A percentile compares a stretch with the other conserved stretches of the same genome.
phyloP scores from a whole-genome alignment of 2,329 filamentous ascomycete genomes.

The Colletotrichum orchidophilum region DNA sequence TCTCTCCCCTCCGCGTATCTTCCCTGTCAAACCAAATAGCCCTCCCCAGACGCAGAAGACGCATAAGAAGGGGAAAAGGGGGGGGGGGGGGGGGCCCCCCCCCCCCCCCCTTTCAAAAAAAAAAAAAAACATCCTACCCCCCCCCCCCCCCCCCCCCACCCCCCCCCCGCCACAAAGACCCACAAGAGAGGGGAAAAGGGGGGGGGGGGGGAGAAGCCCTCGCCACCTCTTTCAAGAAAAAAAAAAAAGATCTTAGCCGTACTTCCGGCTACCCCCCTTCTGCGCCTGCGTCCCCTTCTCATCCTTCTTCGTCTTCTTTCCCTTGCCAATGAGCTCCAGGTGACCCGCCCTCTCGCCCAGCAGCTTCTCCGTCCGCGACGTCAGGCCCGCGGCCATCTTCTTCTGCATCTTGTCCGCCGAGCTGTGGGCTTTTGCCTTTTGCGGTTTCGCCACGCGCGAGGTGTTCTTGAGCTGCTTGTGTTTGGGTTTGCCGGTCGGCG shows the following conservation, averaged over 20 bases:
- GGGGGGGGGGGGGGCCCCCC: too few relatives aligned
- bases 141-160: too few relatives aligned
- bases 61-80: too few relatives aligned
- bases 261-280: slow-evolving; percentile 64
- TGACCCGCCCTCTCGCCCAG: slow-evolving; percentile 68
- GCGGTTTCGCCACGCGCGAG: slow-evolving; percentile 60
- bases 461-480: slow-evolving; percentile 47
- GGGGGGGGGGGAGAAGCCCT: too few relatives aligned
- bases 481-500: slow-evolving; percentile 48
- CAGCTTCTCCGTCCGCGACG: slow-evolving; percentile 64
- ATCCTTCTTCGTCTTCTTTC: slow-evolving; percentile 57
- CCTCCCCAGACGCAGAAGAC: too few relatives aligned
- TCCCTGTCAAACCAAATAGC: too few relatives aligned
- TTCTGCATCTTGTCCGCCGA: slow-evolving; percentile 62
- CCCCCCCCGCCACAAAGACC: too few relatives aligned
- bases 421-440: slow-evolving; percentile 52
- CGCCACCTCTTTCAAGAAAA: background rate
- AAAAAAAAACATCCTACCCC: too few relatives aligned
- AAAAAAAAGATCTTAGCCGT: slow-evolving; percentile 52
- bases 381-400: slow-evolving; percentile 65
- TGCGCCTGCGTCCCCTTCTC: slow-evolving; percentile 36
- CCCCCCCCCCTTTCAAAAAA: too few relatives aligned
- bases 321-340: slow-evolving; percentile 67
- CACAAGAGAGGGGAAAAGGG: too few relatives aligned
- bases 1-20: too few relatives aligned